Base-by-base conservation (phyloP, 1,284 basidiomycete species). In the Malassezia psittaci region DNA sequence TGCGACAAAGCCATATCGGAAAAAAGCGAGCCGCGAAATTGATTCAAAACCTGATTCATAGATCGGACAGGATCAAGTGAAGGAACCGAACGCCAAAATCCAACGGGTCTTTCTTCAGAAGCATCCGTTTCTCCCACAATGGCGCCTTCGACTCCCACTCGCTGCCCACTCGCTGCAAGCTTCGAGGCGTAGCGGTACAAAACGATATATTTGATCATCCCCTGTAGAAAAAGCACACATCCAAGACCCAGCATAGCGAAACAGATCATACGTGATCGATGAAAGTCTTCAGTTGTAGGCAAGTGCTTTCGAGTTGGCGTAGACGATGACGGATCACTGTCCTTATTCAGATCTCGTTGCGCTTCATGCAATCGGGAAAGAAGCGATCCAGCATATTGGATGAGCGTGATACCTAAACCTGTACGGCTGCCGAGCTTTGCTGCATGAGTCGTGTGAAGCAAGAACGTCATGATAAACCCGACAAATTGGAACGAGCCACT, bases 401-500 rank as follows among this genome's bases (percentile, higher is more conserved):
- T 90, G 54, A 99, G 79, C 0, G 94, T 96, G 62, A 96, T 80
- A 11, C 94, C 93, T 19, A 99, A 81, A 16, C 93, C 94, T 0
- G 89, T 90, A 38, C 90, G 85, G 16, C 89, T 90, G 47, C 94
- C 93, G 70, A 83, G 89, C 75, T 91, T 91, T 51, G 87, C 89
- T 0, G 93, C 90, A 71, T 98, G 93, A 0, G 89, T 87, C n/a
- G 78, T 77, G 61, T 77, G 68, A 8, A 76, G 48, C 9, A 73
- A 60, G 46, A 74, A 73, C 29, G 75, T 73, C 32, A 76, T 61
- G 41, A 76, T 54, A 52, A 76, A 76, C 6, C 72, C 72, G 64
- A 96, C 83, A 74, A 96, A 93, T 76, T 96, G 90, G 84, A 98
- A 96, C 76, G 90, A 88, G 78, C 86, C 87, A 4, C 88, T 91